Evolutionary conservation across 441 rosid species (phyloP), one percentile per base, ranked within the genome.

Genomic region (Arabidopsis hybrid): DNA sequence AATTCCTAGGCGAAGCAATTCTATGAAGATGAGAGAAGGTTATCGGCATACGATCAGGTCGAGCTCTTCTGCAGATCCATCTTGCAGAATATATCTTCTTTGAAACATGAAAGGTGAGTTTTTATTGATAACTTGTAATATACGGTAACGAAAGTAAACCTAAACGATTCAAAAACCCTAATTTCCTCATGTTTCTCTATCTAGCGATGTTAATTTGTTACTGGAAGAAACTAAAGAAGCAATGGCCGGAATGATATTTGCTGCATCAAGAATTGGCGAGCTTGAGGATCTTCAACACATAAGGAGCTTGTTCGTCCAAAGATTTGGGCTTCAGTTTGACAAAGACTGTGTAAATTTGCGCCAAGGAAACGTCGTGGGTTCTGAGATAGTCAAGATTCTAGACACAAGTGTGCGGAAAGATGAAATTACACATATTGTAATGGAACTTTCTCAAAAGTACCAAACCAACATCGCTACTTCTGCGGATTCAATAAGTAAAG

Each of bases 251-350:
- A 5, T 87, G 8, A 56, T 80, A 14, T 85, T 77, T 69, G 85
- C 83, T 1, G 83, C 88, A 31, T 79, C 86, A 39, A 85, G 85
- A 78, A 83, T 85, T 36, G 90, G 87, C 18, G 85, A 83, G 66
- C 46, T 85, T 34, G 67, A 63, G 8, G 87, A 77, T 72, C 83
- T 85, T 13, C 78, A 80, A 1, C 3, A 45, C 32, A 10, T 83
- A 7, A 75, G 81, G 66, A 57, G 35, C 49, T 60, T 79, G 67
- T 76, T 85, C 21, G 58, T 38, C 42, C 36, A 72, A 36, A 76
- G 76, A 11, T 82, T 74, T 65, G 87, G 87, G 39, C 16, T 21
- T 67, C n/a, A 55, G 50, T 83, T 81, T 53, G 88, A 76, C 52
- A 60, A 8, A 60, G 66, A 62, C 1, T 66, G 75, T 26, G 84